Evolutionary conservation across 2,329 filamentous ascomycete genomes (phyloP).

Genomic region (Botrytis paeoniae): DNA sequence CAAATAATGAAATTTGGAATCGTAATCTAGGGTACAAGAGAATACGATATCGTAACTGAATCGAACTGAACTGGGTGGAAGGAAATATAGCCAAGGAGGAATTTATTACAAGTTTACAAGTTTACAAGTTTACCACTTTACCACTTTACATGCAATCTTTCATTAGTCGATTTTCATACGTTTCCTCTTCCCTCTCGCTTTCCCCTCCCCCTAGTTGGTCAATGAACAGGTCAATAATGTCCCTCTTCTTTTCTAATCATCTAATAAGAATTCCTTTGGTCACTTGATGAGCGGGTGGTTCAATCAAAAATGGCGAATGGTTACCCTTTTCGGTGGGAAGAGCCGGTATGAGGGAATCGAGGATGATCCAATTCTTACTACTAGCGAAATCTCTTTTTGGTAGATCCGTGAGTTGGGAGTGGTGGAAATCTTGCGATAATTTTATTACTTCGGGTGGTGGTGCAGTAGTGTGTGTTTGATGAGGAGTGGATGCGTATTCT

Average conservation of each 20-base stretch:
- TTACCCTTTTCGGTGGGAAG: neutral
- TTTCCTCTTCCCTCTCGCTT: neutral
- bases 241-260: too few species aligned
- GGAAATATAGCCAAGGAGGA: neutral
- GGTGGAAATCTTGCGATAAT: conserved; percentile 5
- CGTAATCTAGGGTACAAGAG: neutral
- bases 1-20: conserved; percentile 1
- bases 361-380: neutral
- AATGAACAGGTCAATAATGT: neutral
- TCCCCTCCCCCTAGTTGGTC: neutral
- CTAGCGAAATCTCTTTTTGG: conserved; percentile 9
- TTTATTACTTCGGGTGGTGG: conserved; percentile 6
- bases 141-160: neutral
- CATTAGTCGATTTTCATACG: neutral
- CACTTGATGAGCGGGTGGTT: neutral
- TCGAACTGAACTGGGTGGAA: neutral
- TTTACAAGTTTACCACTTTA: neutral
- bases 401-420: conserved; percentile 6
- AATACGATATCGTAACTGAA: neutral
- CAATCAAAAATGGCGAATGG: conserved; percentile 1
- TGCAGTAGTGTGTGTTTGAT: neutral
- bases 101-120: neutral
- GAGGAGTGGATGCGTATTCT: neutral
- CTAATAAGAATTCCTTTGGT: neutral
- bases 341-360: conserved; percentile 1